Conservation (phyloP, 1,284 basidiomycete species). For the Heterobasidion occidentale region DNA sequence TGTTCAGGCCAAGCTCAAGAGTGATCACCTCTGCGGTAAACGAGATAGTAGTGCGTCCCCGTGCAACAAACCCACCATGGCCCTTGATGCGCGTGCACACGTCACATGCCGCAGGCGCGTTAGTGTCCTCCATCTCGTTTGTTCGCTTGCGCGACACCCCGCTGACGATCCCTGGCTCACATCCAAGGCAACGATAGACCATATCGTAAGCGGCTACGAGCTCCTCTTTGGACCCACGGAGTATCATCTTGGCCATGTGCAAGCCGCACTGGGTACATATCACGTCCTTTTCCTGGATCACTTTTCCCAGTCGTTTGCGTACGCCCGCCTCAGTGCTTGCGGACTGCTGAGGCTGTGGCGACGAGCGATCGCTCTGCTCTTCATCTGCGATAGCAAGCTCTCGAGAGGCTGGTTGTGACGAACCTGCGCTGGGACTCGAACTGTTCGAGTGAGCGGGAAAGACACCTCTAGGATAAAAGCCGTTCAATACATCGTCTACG, state of each 20-base stretch:
- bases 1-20: neutral
- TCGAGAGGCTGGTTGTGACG: neutral
- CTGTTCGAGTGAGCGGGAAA: neutral
- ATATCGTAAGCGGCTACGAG: neutral
- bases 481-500: neutral
- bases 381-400: neutral
- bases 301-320: neutral
- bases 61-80: neutral
- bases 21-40: constrained; percentile 2
- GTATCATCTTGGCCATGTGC: neutral
- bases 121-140: constrained; percentile 1
- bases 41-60: neutral
- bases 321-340: neutral
- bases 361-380: neutral
- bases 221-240: neutral
- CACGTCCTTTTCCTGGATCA: neutral
- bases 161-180: neutral
- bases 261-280: neutral
- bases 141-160: neutral
- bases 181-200: neutral
- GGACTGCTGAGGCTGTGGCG: neutral
- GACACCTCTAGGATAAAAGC: neutral
- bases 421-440: neutral
- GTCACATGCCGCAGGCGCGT: neutral
- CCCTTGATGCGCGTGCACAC: neutral